Evolutionary conservation across 768 basidiomycete genomes (phyloP), one percentile per base, ranked within the genome.

Genomic region (Xanthoconium stramineum): DNA sequence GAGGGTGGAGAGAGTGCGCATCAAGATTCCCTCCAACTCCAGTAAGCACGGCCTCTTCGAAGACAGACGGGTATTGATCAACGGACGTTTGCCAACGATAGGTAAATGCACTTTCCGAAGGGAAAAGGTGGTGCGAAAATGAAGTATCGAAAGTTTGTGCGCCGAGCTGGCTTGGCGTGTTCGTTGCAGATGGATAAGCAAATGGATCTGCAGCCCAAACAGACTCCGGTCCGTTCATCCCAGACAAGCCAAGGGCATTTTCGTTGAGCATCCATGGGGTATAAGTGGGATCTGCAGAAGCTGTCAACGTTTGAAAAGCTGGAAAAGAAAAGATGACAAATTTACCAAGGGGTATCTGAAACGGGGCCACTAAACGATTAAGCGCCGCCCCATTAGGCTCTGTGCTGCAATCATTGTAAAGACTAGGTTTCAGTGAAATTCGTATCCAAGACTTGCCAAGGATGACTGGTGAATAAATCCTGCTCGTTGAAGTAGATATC

Each of bases 161-260:
- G 32, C 40, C 53, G 43, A 15, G 37, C 42, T 10, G 33, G 28
- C 47, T n/a, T 3, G 47, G 11, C 9, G 19, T 17, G 11, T 10
- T 43, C 10, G n/a, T 47, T 42, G 19, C 14, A 46, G 40, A 24
- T 9, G 42, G 12, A 37, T 3, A 35, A 33, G 24, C 2, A 35
- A 20, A 28, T 32, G 1, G 10, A 29, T 46, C 45, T 17, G n/a
- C 6, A 17, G 30, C 11, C 52, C 42, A 53, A 32, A 13, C 4
- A 7, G 49, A 24, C 11, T 17, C 46, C 0, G 32, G 11, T 12
- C 5, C 40, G 9, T 32, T 0, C 2, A 33, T 30, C 32, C 20
- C 58, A 15, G 12, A 51, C 43, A 52, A 35, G 0, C 54, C 38
- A 3, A 54, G 40, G 5, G 58, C 19, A 36, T 63, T 62, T 11